A percentile compares a stretch with the other conserved stretches of the same genome.
Evolutionary conservation across 495 filamentous ascomycete species (phyloP).

Genomic region (Aspergillus homomorphus): DNA sequence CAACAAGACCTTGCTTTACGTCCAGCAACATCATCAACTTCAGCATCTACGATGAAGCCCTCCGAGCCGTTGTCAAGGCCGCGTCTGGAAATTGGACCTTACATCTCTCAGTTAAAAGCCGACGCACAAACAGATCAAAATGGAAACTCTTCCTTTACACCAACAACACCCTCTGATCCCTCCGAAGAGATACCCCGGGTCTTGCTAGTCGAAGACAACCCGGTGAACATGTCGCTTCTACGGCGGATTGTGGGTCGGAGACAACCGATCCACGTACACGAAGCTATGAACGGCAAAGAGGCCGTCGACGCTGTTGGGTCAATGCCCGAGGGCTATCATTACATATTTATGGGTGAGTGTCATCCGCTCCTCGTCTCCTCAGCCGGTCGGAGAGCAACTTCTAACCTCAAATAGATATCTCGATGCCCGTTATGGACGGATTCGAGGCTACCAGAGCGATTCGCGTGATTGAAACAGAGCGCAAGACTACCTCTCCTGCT

Average conservation of each 20-base stretch:
- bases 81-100: background rate
- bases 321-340: background rate
- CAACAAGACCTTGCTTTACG: background rate
- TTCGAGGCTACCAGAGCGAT: constrained; percentile 57
- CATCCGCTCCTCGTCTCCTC: too few species aligned
- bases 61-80: too few species aligned
- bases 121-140: background rate
- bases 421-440: constrained; percentile 65
- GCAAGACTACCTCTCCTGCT: constrained; percentile 21
- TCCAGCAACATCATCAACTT: background rate
- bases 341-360: background rate
- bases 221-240: constrained; percentile 61
- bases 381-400: constrained; percentile 31
- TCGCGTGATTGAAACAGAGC: constrained; percentile 42
- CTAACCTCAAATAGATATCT: constrained; percentile 53
- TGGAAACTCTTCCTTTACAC: background rate
- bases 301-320: constrained; percentile 31
- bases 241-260: constrained; percentile 43
- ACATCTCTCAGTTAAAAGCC: background rate
- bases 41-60: background rate
- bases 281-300: constrained; percentile 35
- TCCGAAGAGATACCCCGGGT: constrained; percentile 26
- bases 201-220: constrained; percentile 63
- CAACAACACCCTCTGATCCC: background rate
- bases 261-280: constrained; percentile 25